Conservation (phyloP, 805 yeast species). For the Crinitomyces ghanaensis region DNA sequence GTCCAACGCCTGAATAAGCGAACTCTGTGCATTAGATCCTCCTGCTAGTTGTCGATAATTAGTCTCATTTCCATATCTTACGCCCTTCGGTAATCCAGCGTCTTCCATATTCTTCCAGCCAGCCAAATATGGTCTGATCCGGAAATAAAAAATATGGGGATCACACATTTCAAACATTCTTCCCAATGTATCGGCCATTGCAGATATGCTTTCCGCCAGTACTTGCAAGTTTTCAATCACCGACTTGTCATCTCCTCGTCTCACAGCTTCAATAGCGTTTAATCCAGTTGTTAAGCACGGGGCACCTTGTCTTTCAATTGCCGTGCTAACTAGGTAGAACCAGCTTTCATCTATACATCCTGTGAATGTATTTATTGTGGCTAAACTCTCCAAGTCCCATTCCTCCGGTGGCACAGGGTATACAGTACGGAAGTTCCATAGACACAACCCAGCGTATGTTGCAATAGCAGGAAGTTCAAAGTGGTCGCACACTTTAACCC, state of each 20-base stretch:
- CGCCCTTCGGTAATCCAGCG: conserved; percentile 72
- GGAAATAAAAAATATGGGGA: conserved; percentile 80
- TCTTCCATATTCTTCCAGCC: conserved; percentile 92
- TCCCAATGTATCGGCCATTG: conserved; percentile 59
- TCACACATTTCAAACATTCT: conserved; percentile 90
- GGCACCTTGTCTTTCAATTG: conserved; percentile 76
- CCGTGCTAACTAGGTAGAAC: conserved; percentile 84
- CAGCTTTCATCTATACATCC: conserved; percentile 88
- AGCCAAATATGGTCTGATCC: conserved; percentile 80
- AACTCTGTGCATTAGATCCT: conserved; percentile 90
- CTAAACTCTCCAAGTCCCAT: conserved; percentile 55
- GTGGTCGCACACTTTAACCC: conserved; percentile 42
- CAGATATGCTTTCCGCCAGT: conserved; percentile 66
- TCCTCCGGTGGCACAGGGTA: conserved; percentile 34
- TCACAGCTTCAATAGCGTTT: conserved; percentile 48
- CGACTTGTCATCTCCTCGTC: conserved; percentile 32
- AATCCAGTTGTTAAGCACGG: conserved; percentile 55
- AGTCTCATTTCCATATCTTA: conserved; percentile 58
- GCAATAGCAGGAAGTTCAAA: conserved; percentile 77
- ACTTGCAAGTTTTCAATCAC: conserved; percentile 42
- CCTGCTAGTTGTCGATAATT: conserved; percentile 57
- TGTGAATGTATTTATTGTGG: conserved; percentile 75
- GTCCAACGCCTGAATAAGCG: conserved; percentile 80
- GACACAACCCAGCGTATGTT: conserved; percentile 75
- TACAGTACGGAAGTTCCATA: conserved; percentile 75